These are phyloP conservation scores for Brassica incana DNA, from an alignment of 345 rosid species.

Conservation along the genomic window DNA sequence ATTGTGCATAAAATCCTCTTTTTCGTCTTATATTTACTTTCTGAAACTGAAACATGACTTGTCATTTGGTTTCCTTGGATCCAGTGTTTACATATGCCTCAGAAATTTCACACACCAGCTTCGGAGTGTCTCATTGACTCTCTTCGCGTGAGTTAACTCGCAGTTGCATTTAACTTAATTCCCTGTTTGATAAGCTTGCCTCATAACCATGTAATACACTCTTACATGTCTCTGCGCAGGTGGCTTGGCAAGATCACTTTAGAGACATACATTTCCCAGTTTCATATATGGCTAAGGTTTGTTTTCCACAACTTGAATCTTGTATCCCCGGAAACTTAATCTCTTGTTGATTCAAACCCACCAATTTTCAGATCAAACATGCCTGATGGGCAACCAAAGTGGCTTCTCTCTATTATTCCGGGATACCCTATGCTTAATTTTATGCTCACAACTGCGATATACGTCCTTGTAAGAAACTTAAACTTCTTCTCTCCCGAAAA, in stretches of 20 bases:
- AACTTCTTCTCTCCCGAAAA: background rate
- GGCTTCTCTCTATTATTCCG: conserved; percentile 93
- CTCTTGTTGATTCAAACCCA: background rate
- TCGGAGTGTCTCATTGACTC: conserved; percentile 70
- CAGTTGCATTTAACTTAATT: conserved; percentile 8
- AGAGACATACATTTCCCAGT: conserved; percentile 95
- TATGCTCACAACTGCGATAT: conserved; percentile 91
- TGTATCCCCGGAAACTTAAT: background rate
- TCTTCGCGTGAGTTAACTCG: conserved; percentile 66
- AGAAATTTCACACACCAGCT: conserved; percentile 86
- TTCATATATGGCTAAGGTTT: conserved; percentile 98
- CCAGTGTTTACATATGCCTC: conserved; percentile 88
- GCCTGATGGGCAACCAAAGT: conserved; percentile 95
- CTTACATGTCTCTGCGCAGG: conserved; percentile 39
- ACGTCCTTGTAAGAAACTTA: conserved; percentile 60
- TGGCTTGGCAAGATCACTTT: conserved; percentile 96
- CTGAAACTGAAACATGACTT: conserved; percentile 21
- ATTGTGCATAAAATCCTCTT: conserved; percentile 29
- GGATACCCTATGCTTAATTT: conserved; percentile 89
- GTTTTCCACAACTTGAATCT: conserved; percentile 24
- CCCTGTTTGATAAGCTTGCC: conserved; percentile 10
- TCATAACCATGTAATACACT: conserved; percentile 4
- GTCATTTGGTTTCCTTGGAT: conserved; percentile 26
- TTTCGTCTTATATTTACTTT: conserved; percentile 12
- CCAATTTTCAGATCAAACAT: conserved; percentile 59